phyloP scores from a whole-genome alignment of 192 early-diverging fungal genomes.

The Lunasporangiospora selenospora region DNA sequence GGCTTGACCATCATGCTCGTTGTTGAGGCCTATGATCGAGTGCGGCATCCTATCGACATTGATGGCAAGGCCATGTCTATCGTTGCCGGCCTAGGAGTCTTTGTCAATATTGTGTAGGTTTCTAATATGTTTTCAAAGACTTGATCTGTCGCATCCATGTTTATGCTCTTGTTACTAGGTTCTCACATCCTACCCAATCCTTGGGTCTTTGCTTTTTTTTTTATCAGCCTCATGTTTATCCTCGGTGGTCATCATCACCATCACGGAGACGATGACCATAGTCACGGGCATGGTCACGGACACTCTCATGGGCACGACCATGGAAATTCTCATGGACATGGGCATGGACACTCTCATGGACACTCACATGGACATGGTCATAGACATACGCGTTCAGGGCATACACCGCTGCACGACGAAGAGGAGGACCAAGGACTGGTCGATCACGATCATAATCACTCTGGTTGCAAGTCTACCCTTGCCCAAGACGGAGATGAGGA shows the following conservation, averaged over 20 bases:
- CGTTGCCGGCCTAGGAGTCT: constrained; percentile 76
- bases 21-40: constrained; percentile 71
- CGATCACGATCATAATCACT: constrained; percentile 16
- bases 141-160: no score
- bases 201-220: background rate
- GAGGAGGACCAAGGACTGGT: no score
- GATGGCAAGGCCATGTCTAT: constrained; percentile 74
- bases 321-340: constrained; percentile 25
- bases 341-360: constrained; percentile 21
- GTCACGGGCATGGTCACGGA: constrained; percentile 18
- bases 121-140: no score
- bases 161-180: no score
- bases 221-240: constrained; percentile 57
- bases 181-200: no score
- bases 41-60: constrained; percentile 66
- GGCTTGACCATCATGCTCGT: constrained; percentile 71
- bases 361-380: constrained; percentile 62
- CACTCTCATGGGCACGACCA: constrained; percentile 31
- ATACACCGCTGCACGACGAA: constrained; percentile 10
- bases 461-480: constrained; percentile 23
- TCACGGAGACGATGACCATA: constrained; percentile 37
- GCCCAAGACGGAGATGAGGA: constrained; percentile 26
- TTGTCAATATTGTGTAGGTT: constrained; percentile 74
- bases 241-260: constrained; percentile 55
- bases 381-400: constrained; percentile 20